Evolutionary conservation across 2,329 filamentous ascomycete genomes (phyloP).

Genomic region (Penicillium rolfsii): DNA sequence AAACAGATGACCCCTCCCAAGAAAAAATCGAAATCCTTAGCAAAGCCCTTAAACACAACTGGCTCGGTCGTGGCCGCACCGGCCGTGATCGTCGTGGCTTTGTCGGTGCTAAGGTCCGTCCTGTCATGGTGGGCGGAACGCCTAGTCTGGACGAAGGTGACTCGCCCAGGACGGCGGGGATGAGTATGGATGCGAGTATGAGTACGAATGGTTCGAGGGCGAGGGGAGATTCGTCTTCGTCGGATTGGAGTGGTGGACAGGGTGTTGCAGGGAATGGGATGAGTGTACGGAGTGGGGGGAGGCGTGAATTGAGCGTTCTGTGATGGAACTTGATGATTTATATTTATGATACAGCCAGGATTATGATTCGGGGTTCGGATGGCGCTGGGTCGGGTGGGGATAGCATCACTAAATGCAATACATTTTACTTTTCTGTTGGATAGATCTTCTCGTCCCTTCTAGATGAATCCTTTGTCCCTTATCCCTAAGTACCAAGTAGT

Average conservation of each 20-base stretch:
- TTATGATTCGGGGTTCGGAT: neutral
- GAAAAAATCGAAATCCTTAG: slow-evolving; percentile 80
- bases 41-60: slow-evolving; percentile 91
- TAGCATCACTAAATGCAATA: neutral
- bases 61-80: slow-evolving; percentile 87
- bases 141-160: slow-evolving; percentile 33
- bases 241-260: slow-evolving; percentile 29
- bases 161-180: slow-evolving; percentile 28
- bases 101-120: slow-evolving; percentile 67
- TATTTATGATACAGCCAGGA: slow-evolving; percentile 8
- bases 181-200: slow-evolving; percentile 30
- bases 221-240: slow-evolving; percentile 30
- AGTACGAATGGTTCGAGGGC: slow-evolving; percentile 27
- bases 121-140: slow-evolving; percentile 34
- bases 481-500: no score
- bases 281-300: slow-evolving; percentile 29
- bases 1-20: slow-evolving; percentile 71
- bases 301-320: slow-evolving; percentile 38
- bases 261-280: slow-evolving; percentile 17
- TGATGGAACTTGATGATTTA: slow-evolving; percentile 14
- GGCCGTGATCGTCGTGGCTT: slow-evolving; percentile 88
- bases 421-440: neutral
- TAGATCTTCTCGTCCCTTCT: neutral
- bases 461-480: no score
- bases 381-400: neutral